These are phyloP conservation scores for Coemansia sp. DNA, from an alignment of 192 early-diverging fungal species.

Conservation along the genomic window DNA sequence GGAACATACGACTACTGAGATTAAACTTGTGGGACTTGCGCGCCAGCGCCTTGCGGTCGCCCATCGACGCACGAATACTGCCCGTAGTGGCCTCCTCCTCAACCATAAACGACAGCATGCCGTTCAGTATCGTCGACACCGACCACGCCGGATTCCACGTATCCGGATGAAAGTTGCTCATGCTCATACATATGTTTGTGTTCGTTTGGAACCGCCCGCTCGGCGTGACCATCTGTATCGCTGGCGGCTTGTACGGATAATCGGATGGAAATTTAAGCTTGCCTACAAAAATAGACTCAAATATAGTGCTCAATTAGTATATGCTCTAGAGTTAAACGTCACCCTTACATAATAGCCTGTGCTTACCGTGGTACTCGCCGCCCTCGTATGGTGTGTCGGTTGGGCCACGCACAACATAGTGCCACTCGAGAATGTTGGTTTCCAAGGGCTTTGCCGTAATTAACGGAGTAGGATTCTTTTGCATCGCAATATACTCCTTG, in stretches of 20 bases:
- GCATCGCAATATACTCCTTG: constrained; percentile 77
- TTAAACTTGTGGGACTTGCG: constrained; percentile 80
- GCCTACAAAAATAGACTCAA: constrained; percentile 27
- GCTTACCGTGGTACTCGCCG: constrained; percentile 92
- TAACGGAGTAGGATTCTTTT: constrained; percentile 81
- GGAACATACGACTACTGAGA: constrained; percentile 69
- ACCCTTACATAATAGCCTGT: not conserved
- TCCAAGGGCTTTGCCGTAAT: constrained; percentile 92
- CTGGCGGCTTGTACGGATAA: constrained; percentile 93
- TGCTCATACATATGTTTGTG: constrained; percentile 89
- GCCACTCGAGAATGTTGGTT: constrained; percentile 96
- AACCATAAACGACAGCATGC: constrained; percentile 95
- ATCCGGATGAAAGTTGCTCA: constrained; percentile 93
- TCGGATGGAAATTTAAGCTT: constrained; percentile 87
- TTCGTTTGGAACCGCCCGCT: constrained; percentile 91
- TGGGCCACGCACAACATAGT: constrained; percentile 95
- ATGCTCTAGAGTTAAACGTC: no score
- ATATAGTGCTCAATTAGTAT: no score
- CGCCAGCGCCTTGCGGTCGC: constrained; percentile 79
- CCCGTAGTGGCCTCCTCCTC: constrained; percentile 94
- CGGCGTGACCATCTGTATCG: constrained; percentile 80
- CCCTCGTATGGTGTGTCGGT: constrained; percentile 90
- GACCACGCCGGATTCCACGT: constrained; percentile 98
- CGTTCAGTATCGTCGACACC: constrained; percentile 94
- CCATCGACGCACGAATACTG: constrained; percentile 75